Evolutionary conservation across 176 grass and related monocot genomes (phyloP).

Genomic region (Aechmea fasciata): DNA sequence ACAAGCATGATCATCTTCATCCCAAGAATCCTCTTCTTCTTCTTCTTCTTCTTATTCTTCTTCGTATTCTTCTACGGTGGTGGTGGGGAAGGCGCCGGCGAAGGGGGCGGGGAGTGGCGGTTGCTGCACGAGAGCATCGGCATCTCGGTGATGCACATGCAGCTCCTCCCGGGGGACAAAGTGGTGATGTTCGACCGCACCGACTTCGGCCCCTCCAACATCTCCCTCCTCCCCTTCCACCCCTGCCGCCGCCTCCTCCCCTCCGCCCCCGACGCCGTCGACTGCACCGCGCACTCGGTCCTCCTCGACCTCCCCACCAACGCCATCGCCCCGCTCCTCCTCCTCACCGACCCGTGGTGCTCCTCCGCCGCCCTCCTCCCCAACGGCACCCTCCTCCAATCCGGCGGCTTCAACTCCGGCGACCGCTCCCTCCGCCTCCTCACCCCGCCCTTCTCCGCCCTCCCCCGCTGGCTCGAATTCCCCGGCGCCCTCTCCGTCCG

Average conservation of each 20-base stretch:
- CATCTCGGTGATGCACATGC: constrained; percentile 91
- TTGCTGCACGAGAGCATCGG: constrained; percentile 67
- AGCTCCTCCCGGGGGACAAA: constrained; percentile 56
- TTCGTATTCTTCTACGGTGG: not conserved
- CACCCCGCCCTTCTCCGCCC: constrained; percentile 26
- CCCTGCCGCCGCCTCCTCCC: not conserved
- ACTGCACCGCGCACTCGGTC: constrained; percentile 77
- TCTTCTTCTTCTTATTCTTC: not conserved
- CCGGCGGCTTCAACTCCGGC: constrained; percentile 64
- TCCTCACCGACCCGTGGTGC: constrained; percentile 77
- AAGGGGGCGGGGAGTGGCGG: constrained; percentile 35
- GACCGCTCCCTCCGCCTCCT: constrained; percentile 61
- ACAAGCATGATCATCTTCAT: no score
- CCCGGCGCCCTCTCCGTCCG: constrained; percentile 29
- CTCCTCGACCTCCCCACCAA: constrained; percentile 37
- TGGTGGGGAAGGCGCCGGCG: not conserved
- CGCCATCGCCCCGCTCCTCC: constrained; percentile 33
- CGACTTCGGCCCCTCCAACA: constrained; percentile 53
- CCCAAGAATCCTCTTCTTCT: not conserved
- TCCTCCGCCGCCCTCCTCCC: constrained; percentile 67
- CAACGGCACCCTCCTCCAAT: constrained; percentile 73
- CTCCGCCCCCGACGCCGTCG: not conserved
- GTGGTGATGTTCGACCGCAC: constrained; percentile 80
- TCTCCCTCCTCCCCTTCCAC: constrained; percentile 40
- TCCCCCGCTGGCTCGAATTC: constrained; percentile 46